These are phyloP conservation scores for Penicillium griseofulvum DNA, from an alignment of 2,329 filamentous ascomycete genomes.

Conservation along the genomic window DNA sequence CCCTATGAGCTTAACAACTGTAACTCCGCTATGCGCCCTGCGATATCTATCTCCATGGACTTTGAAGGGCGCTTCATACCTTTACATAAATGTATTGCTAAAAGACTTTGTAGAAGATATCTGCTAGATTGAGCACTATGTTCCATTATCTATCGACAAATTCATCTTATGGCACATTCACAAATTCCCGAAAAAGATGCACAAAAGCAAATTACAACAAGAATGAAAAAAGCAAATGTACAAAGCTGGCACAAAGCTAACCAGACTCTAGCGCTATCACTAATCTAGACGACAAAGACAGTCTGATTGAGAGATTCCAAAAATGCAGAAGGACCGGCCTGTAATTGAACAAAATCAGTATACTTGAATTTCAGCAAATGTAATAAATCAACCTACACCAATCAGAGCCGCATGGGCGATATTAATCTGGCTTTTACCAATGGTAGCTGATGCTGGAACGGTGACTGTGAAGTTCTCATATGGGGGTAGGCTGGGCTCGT, in stretches of 20 bases:
- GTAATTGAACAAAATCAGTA: slow-evolving; percentile 3
- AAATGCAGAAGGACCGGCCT: slow-evolving; percentile 25
- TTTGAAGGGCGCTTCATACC: not conserved
- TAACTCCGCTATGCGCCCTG: not conserved
- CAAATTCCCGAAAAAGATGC: not conserved
- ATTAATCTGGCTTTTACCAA: slow-evolving; percentile 23
- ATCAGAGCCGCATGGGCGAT: slow-evolving; percentile 30
- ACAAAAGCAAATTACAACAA: not conserved
- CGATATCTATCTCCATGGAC: too few species aligned
- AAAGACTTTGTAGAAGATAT: not conserved
- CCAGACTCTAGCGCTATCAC: not conserved
- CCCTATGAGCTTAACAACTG: too few species aligned
- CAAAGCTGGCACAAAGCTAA: not conserved
- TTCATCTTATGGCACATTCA: not conserved
- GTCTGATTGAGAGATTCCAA: slow-evolving; percentile 28
- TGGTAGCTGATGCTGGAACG: slow-evolving; percentile 16
- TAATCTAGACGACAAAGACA: slow-evolving; percentile 21
- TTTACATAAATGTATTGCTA: not conserved
- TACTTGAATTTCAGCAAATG: not conserved
- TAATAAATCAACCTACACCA: slow-evolving; percentile 25
- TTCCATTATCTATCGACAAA: not conserved
- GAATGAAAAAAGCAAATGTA: not conserved
- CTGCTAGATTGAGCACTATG: not conserved
- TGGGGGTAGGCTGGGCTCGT: slow-evolving; percentile 21
- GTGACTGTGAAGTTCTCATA: slow-evolving; percentile 35